Evolutionary conservation across 2,329 filamentous ascomycete genomes (phyloP), one percentile per base, ranked within the genome.

Genomic region (Ustilaginoidea virens): DNA sequence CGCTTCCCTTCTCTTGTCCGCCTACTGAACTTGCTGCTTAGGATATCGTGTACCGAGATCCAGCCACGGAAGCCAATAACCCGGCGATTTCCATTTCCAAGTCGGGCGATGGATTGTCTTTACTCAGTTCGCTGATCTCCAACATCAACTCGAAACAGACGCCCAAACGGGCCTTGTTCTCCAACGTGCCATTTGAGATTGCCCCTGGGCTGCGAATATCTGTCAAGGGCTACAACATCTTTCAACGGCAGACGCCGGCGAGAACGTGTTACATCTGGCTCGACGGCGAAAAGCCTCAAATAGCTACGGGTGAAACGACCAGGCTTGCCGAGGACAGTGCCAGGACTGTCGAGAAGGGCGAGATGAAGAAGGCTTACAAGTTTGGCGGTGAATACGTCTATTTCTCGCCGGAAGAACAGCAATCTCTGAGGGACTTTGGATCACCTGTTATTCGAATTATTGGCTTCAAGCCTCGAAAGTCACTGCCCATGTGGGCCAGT

Each of bases 321-420:
- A 71, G 75, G 32, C 66, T 86, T 31, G 77, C 82, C 4, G 80
- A 83, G 35, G 82, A 92, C 40, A 85, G 74, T 12, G 70, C 77
- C 2, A 67, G 75, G 21, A 71, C 73, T 0, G 73, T 96, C 1
- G 77, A 92, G 37, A 86, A 86, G 41, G 58, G 57, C 3, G 85
- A 96, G 43, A 69, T 92, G 13, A 79, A 79, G 34, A 94, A 90
- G 52, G 90, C 87, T 0, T 98, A 90, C 61, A 94, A 90, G 43
- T 96, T 96, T 46, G 90, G 87, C 9, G 86, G 83, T 22, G 82
- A 92, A 39, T 83, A 83, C 27, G 72, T 98, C 26, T 69, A 78
- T 27, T 98, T 98, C 49, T 75, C 75, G 0, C 68, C 75, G 1
- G 85, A 94, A 19, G 87, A 98, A 49, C 73, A 87, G 35, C 77